Evolutionary conservation across 495 filamentous ascomycete genomes (phyloP).

Genomic region (Penicillium mononematosum): DNA sequence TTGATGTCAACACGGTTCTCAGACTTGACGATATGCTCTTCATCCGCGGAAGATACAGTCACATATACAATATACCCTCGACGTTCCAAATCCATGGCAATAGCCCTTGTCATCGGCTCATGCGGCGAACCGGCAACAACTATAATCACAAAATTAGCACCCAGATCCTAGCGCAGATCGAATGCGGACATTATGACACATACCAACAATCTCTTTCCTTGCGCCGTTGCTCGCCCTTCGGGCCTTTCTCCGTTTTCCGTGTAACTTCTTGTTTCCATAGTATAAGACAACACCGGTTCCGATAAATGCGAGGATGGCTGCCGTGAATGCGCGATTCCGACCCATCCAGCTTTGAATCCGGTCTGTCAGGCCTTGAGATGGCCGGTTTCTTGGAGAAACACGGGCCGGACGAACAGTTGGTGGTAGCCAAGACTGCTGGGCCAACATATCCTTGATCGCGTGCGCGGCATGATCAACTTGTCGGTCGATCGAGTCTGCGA

Average conservation of each 20-base stretch:
- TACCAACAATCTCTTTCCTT: slow-evolving; percentile 78
- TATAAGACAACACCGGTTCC: slow-evolving; percentile 67
- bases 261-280: slow-evolving; percentile 58
- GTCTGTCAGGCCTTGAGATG: slow-evolving; percentile 38
- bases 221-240: slow-evolving; percentile 78
- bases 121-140: slow-evolving; percentile 81
- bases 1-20: slow-evolving; percentile 76
- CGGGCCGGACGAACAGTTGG: slow-evolving; percentile 59
- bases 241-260: slow-evolving; percentile 69
- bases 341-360: slow-evolving; percentile 60
- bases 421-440: slow-evolving; percentile 67
- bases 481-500: slow-evolving; percentile 74
- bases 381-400: slow-evolving; percentile 44
- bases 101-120: slow-evolving; percentile 74
- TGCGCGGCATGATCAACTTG: slow-evolving; percentile 69
- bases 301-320: slow-evolving; percentile 64
- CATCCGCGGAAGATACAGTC: slow-evolving; percentile 72
- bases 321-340: slow-evolving; percentile 66
- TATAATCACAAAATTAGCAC: slow-evolving; percentile 24
- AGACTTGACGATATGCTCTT: slow-evolving; percentile 74
- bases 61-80: slow-evolving; percentile 93
- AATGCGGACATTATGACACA: slow-evolving; percentile 13
- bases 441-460: slow-evolving; percentile 59
- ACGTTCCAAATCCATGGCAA: slow-evolving; percentile 82
- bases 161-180: not conserved